Base-by-base conservation (phyloP, 2,329 filamentous ascomycete species). In the Penicillium sp. region DNA sequence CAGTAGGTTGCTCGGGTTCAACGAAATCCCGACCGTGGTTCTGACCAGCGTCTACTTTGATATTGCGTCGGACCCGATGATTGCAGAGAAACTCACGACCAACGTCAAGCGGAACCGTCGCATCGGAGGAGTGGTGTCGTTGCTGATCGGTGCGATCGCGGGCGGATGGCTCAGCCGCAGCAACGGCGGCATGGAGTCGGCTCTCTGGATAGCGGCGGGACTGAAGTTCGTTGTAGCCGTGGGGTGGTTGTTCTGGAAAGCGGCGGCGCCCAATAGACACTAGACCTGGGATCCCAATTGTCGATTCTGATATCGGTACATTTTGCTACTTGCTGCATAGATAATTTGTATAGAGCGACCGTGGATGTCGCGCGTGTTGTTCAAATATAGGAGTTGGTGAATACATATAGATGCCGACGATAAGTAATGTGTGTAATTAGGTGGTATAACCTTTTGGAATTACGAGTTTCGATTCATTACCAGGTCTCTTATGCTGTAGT, bases 1-100 rank as follows among this genome's bases (percentile, higher is more conserved):
- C 18, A 75, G 70, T 49, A 69, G 75, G 3, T 63, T 69, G 6
- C 64, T 77, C 25, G 65, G 67, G 0, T 72, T 72, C 54, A 71
- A 73, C 43, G 75, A 77, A 58, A 70, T 77, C 38, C 74, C 75
- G 14, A 76, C 74, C 9, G 74, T 76, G 14, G 75, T 77, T 6
- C 57, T 77, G 56, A 77, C 75, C 8, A 75, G 73, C 38, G 64
- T 76, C 14, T 77, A 76, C 53, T 75, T 74, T 56, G 75, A 77
- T 54, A 69, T 76, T 40, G 71, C 71, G 2, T 70, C 71, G 5
- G 75, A 77, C 50, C 67, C 72, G 10, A 69, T 66, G 39, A 56
- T 75, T 20, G 55, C 56, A 0, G 59, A 57, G 2, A 64, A 63
- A 44, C 68, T 71, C 14, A 63, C 59, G 14, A 57, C 65, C 36